These are phyloP conservation scores for Coleophoma eucalyptorum DNA, from an alignment of 2,329 filamentous ascomycete genomes.

Conservation along the genomic window DNA sequence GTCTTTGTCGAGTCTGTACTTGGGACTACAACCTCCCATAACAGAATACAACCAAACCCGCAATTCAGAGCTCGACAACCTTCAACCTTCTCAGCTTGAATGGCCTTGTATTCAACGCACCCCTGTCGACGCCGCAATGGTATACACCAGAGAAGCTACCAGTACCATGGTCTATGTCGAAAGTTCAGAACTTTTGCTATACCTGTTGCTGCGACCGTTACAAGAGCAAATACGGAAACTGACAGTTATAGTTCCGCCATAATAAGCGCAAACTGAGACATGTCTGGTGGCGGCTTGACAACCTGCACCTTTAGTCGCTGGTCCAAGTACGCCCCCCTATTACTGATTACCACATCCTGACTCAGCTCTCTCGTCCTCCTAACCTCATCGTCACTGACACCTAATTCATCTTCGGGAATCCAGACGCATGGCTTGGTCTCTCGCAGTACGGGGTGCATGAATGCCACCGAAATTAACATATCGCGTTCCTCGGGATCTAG, in stretches of 20 bases:
- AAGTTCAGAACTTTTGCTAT: no score
- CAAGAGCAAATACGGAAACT: no score
- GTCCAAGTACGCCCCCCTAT: constrained; percentile 83
- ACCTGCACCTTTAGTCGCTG: constrained; percentile 51
- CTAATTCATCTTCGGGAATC: constrained; percentile 85
- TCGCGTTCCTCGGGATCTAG: constrained; percentile 88
- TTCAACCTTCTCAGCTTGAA: no score
- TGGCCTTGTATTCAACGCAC: no score
- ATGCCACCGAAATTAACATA: constrained; percentile 76
- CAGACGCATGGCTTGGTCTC: constrained; percentile 83
- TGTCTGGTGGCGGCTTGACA: constrained; percentile 26
- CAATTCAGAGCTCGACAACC: no score
- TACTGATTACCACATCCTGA: constrained; percentile 76
- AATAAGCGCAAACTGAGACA: constrained; percentile 23
- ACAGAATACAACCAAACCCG: no score
- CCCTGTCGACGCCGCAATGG: no score
- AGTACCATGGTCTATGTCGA: no score
- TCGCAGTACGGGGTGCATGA: constrained; percentile 81
- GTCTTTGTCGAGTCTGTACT: no score
- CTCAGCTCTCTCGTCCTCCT: constrained; percentile 61
- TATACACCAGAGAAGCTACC: no score
- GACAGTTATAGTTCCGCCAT: constrained; percentile 19
- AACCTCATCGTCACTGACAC: constrained; percentile 87
- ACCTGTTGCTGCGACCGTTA: no score
- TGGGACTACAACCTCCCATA: no score